Evolutionary conservation across 257 asterid genomes (phyloP).

Genomic region (Leptodermis oblonga): DNA sequence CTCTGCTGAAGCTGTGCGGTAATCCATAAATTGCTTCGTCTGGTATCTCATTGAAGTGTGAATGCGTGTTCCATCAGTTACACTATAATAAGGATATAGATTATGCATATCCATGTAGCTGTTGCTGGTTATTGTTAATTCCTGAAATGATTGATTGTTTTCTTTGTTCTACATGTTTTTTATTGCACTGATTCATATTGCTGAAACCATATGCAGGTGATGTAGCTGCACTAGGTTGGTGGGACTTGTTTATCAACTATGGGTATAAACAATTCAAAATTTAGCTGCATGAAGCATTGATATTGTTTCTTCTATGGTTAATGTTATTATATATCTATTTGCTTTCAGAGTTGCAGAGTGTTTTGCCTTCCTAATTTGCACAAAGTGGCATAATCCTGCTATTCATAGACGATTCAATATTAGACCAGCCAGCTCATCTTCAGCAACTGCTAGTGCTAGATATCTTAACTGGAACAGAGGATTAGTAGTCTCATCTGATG

Average conservation of each 20-base stretch:
- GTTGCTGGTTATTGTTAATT: neutral
- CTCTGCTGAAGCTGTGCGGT: constrained; percentile 87
- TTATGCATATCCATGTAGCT: neutral
- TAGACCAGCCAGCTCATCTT: constrained; percentile 48
- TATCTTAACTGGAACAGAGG: constrained; percentile 53
- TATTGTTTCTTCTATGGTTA: constrained; percentile 11
- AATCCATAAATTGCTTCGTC: constrained; percentile 21
- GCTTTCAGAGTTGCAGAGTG: constrained; percentile 83
- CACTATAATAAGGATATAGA: neutral
- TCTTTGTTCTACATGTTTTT: neutral
- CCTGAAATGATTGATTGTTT: neutral
- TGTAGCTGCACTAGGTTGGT: constrained; percentile 97
- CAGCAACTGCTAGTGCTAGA: constrained; percentile 40
- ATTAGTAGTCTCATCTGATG: constrained; percentile 47
- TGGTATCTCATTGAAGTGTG: neutral
- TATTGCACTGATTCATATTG: neutral
- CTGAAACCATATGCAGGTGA: constrained; percentile 55
- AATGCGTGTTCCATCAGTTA: neutral
- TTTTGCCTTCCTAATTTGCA: constrained; percentile 90
- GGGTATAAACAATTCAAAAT: constrained; percentile 43
- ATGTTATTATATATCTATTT: constrained; percentile 20
- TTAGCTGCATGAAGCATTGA: neutral
- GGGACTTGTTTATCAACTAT: constrained; percentile 92
- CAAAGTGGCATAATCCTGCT: constrained; percentile 94
- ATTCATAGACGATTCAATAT: constrained; percentile 66